Evolutionary conservation across 805 yeast species (phyloP).

Genomic region (Candida michaelii): DNA sequence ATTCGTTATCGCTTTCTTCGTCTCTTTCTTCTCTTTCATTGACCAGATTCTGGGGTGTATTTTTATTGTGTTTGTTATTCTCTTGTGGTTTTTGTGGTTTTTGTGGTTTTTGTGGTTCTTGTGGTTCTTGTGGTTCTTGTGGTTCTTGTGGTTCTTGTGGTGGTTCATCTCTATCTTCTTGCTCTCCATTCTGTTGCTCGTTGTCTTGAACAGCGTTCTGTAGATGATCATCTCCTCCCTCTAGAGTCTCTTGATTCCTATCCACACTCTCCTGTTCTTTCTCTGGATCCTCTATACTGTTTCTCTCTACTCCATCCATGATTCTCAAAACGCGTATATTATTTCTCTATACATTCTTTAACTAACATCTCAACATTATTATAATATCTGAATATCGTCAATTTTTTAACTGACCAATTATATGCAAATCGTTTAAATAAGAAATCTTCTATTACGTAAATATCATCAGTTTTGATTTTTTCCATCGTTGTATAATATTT

Average conservation of each 20-base stretch:
- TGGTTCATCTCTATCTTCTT: neutral
- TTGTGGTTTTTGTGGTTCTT: too few species aligned
- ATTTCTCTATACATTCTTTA: neutral
- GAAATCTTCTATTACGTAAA: conserved; percentile 7
- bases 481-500: neutral
- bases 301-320: neutral
- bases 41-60: too few species aligned
- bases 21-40: too few species aligned
- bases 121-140: too few species aligned
- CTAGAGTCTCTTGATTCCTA: neutral
- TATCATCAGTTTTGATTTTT: conserved; percentile 5
- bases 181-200: neutral
- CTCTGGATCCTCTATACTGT: neutral
- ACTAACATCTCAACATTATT: conserved; percentile 6
- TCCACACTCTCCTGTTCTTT: neutral
- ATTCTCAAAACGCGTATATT: conserved; percentile 6
- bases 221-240: neutral
- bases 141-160: neutral
- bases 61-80: too few species aligned
- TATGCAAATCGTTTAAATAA: conserved; percentile 4
- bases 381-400: conserved; percentile 2
- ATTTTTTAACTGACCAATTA: conserved; percentile 7
- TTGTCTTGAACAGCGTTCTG: too few species aligned
- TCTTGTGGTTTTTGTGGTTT: too few species aligned
- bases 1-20: too few species aligned